A percentile compares a stretch with the other conserved stretches of the same genome.
Evolutionary conservation across 176 grass and related monocot species (phyloP).

Genomic region (Oryza glaberrima): DNA sequence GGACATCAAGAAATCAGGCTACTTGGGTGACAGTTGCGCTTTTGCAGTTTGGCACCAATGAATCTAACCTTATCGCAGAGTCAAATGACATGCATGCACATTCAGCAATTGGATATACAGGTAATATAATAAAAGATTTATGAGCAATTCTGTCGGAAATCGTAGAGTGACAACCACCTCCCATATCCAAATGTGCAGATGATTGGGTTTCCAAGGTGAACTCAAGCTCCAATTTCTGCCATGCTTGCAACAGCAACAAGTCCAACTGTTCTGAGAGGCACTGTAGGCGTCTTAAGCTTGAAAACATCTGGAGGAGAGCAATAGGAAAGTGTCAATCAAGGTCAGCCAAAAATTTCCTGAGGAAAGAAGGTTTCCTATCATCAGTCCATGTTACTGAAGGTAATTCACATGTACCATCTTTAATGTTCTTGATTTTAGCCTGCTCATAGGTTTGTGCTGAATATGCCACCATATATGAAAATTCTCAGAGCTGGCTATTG

Average conservation of each 20-base stretch:
- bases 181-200: slow-evolving; percentile 57
- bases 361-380: slow-evolving; percentile 80
- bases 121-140: slow-evolving; percentile 35
- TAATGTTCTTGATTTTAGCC: slow-evolving; percentile 28
- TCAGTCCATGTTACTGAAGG: slow-evolving; percentile 92
- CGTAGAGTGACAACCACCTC: slow-evolving; percentile 15
- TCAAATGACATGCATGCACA: slow-evolving; percentile 56
- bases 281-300: slow-evolving; percentile 80
- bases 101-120: slow-evolving; percentile 71
- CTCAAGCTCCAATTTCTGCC: slow-evolving; percentile 66
- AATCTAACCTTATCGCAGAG: slow-evolving; percentile 68
- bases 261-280: slow-evolving; percentile 82
- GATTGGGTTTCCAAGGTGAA: slow-evolving; percentile 77
- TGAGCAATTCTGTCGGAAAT: not conserved
- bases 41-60: slow-evolving; percentile 82
- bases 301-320: slow-evolving; percentile 88
- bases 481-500: slow-evolving; percentile 83
- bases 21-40: slow-evolving; percentile 99
- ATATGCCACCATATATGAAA: slow-evolving; percentile 31
- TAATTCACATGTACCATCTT: slow-evolving; percentile 34
- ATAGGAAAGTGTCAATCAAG: slow-evolving; percentile 77
- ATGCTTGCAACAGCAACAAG: slow-evolving; percentile 78
- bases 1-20: slow-evolving; percentile 92
- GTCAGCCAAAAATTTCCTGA: slow-evolving; percentile 83
- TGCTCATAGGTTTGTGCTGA: slow-evolving; percentile 29